phyloP scores from a whole-genome alignment of 2,329 filamentous ascomycete species.

The Cercospora janseana region DNA sequence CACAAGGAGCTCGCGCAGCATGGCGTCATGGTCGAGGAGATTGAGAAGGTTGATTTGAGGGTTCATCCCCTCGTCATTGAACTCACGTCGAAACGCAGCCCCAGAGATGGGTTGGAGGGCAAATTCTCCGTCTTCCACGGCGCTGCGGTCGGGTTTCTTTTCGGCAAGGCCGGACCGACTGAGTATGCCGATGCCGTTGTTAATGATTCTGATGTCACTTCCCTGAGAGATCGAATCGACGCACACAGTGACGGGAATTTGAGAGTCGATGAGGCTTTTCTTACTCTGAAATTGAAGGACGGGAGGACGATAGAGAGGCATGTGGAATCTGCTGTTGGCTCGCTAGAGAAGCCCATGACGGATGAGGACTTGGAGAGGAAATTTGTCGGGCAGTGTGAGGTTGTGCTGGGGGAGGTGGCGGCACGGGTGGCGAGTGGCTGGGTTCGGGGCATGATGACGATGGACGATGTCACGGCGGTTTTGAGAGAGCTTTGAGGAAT shows the following conservation, averaged over 20 bases:
- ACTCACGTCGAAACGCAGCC: constrained; percentile 52
- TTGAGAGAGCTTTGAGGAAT: not conserved
- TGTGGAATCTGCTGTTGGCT: constrained; percentile 53
- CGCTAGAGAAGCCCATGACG: constrained; percentile 50
- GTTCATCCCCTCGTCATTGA: constrained; percentile 56
- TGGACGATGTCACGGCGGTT: constrained; percentile 20
- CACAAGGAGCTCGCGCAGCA: constrained; percentile 40
- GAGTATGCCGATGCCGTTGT: constrained; percentile 53
- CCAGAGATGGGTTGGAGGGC: constrained; percentile 51
- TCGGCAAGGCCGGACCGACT: constrained; percentile 52
- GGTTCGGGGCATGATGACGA: constrained; percentile 28
- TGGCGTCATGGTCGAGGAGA: constrained; percentile 35
- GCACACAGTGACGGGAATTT: constrained; percentile 45
- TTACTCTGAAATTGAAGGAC: constrained; percentile 42
- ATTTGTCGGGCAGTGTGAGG: constrained; percentile 50
- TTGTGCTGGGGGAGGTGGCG: constrained; percentile 42
- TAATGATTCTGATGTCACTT: constrained; percentile 42
- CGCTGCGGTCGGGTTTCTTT: constrained; percentile 51
- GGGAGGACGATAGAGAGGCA: constrained; percentile 45
- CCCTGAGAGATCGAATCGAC: constrained; percentile 47
- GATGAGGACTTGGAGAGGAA: constrained; percentile 49
- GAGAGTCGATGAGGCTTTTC: constrained; percentile 44
- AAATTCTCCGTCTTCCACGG: constrained; percentile 59
- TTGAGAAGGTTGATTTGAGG: constrained; percentile 44
- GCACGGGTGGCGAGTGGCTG: constrained; percentile 27